Base-by-base conservation (phyloP, 176 grass and related monocot genomes). In the Triticum aestivum region DNA sequence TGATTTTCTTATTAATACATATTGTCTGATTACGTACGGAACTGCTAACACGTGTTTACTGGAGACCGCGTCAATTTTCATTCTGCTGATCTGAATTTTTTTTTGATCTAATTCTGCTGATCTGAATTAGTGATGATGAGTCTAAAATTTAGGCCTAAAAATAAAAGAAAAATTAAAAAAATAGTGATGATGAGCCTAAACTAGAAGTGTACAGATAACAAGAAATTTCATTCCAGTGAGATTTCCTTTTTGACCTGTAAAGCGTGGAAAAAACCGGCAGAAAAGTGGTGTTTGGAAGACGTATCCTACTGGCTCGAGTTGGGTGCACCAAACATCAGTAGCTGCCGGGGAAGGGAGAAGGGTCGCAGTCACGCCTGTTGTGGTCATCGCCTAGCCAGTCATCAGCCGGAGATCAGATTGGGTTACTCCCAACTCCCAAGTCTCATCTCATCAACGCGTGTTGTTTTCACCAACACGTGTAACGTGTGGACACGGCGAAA, bases 281-380 rank as follows among this genome's bases (percentile, higher is more conserved):
- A 72, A 20, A 80, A 65, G 34, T 10, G 34, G 5, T 10, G 54
- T 15, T 29, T n/a, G 51, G 78, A 56, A 73, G n/a, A 78, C 24
- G 41, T 38, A 23, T 17, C 13, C 58, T 11, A 65, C 42, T 11
- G 65, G 24, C 26, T 1, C 5, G 3, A 59, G 67, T 79, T 61
- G 26, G 67, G 80, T 27, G 44, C 44, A 87, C 80, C 89, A 62
- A 80, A 87, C 75, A 73, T 74, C 66, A 47, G 56, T 68, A 67
- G 8, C 77, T 51, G 73, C 61, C 29, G 32, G 8, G 68, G 69
- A 24, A 69, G 9, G 61, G 47, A 75, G 69, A 81, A 23, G 0
- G 6, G 62, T 88, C 69, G 81, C 69, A 0, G 23, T 87, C 89
- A 20, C 75, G 58, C 20, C 26, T 12, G 14, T 56, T 45, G 38